Percentiles rank a stretch among this genome's conserved stretches.
Conservation (phyloP, 2,329 filamentous ascomycete species). For the Neofusicoccum kwambonambiense region DNA sequence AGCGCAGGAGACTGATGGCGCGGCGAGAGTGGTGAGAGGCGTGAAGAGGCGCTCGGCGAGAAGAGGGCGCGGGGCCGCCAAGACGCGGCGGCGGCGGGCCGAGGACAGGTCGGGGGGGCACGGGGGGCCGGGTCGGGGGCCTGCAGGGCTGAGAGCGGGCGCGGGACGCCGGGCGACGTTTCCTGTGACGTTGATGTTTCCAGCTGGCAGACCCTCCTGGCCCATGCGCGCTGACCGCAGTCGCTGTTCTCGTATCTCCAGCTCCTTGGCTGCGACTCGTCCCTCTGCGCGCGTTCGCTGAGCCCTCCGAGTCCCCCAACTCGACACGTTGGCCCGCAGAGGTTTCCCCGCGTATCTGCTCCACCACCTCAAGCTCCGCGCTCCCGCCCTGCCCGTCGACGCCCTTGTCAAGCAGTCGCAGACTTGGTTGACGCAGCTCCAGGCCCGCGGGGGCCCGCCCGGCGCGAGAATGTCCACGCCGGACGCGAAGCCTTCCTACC, state of each 20-base stretch:
- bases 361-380: slow-evolving; percentile 7
- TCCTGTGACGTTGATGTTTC: slow-evolving; percentile 4
- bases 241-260: neutral
- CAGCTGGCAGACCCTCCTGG: neutral
- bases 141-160: slow-evolving; percentile 3
- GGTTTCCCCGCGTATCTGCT: slow-evolving; percentile 9
- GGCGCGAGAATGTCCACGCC: slow-evolving; percentile 13
- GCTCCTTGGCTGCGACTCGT: neutral
- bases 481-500: slow-evolving; percentile 33
- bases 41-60: neutral
- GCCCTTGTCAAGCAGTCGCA: slow-evolving; percentile 7
- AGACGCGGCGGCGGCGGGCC: neutral
- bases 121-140: neutral
- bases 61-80: neutral
- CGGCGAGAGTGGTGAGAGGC: neutral
- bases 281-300: neutral
- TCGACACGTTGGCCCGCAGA: slow-evolving; percentile 12
- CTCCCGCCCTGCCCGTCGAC: slow-evolving; percentile 3
- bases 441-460: slow-evolving; percentile 14
- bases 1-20: neutral
- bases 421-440: neutral
- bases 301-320: neutral
- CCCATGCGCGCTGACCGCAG: neutral
- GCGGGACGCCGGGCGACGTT: neutral
- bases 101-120: neutral